Conservation (phyloP, 1,139 yeast species). For the Taphrina communis region DNA sequence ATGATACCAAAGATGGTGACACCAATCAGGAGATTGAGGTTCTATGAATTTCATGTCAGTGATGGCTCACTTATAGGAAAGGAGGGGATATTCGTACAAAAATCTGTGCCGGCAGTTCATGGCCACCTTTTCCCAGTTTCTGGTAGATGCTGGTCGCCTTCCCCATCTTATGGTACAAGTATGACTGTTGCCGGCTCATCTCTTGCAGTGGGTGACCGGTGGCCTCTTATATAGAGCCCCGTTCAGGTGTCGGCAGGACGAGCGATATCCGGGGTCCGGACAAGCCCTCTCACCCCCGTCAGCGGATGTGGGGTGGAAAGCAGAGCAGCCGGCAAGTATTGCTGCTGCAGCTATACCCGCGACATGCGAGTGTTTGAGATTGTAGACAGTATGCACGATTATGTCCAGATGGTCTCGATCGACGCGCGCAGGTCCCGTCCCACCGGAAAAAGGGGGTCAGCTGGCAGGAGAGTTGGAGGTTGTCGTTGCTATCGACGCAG, state of each 20-base stretch:
- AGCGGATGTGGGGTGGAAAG: no score
- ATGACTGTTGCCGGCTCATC: neutral
- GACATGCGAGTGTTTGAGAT: no score
- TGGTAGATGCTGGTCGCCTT: conserved; percentile 12
- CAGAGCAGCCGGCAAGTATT: no score
- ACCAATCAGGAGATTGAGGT: conserved; percentile 29
- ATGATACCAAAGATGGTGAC: conserved; percentile 63
- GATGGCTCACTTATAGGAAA: neutral
- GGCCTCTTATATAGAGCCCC: neutral
- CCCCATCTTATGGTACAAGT: conserved; percentile 3
- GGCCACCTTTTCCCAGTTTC: conserved; percentile 18
- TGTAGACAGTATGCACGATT: no score
- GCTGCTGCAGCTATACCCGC: no score
- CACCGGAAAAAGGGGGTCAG: conserved; percentile 4
- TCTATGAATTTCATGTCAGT: neutral
- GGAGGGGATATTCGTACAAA: neutral
- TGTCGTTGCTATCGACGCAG: no score
- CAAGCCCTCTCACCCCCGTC: no score
- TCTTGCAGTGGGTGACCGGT: no score
- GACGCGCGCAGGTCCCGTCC: neutral
- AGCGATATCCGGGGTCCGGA: no score
- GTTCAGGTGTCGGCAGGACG: no score
- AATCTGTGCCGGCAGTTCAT: conserved; percentile 2
- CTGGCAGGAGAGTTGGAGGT: neutral
- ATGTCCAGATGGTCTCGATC: neutral